These are phyloP conservation scores for Blakeslea trispora DNA, from an alignment of 371 early-diverging fungal genomes.

Conservation along the genomic window DNA sequence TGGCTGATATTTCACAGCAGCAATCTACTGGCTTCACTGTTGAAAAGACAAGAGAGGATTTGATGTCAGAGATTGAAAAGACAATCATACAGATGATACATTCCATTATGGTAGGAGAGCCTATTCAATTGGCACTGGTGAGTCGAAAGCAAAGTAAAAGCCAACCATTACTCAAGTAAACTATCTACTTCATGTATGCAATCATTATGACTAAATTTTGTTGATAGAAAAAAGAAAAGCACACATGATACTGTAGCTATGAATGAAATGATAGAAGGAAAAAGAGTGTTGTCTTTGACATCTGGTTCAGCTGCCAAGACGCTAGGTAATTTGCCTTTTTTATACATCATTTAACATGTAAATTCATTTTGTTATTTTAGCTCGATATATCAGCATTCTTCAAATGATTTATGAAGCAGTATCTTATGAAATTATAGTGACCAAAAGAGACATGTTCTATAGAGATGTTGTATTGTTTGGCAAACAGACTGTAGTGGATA, in stretches of 20 bases:
- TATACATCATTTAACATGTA: no score
- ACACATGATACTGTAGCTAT: no score
- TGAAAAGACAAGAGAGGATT: slow-evolving; percentile 9
- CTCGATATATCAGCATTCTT: slow-evolving; percentile 41
- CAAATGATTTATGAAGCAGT: slow-evolving; percentile 50
- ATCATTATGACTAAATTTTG: no score
- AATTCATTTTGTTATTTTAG: slow-evolving; percentile 10
- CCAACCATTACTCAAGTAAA: not conserved
- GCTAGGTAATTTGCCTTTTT: no score
- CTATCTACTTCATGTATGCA: no score
- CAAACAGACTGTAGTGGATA: slow-evolving; percentile 37
- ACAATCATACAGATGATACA: slow-evolving; percentile 13
- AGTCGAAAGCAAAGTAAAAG: not conserved
- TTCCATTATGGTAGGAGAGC: slow-evolving; percentile 12
- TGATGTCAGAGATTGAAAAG: slow-evolving; percentile 21
- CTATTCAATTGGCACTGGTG: not conserved
- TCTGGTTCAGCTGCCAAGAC: no score
- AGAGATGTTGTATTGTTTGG: slow-evolving; percentile 41
- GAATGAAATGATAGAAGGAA: no score
- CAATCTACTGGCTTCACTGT: slow-evolving; percentile 6
- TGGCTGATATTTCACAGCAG: no score
- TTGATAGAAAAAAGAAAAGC: no score
- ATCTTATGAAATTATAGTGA: slow-evolving; percentile 29
- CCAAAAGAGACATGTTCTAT: slow-evolving; percentile 53
- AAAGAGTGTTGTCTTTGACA: no score